Percentiles rank a stretch among this genome's conserved stretches.
phyloP scores from a whole-genome alignment of 257 asterid genomes.

The Solanum habrochaites region DNA sequence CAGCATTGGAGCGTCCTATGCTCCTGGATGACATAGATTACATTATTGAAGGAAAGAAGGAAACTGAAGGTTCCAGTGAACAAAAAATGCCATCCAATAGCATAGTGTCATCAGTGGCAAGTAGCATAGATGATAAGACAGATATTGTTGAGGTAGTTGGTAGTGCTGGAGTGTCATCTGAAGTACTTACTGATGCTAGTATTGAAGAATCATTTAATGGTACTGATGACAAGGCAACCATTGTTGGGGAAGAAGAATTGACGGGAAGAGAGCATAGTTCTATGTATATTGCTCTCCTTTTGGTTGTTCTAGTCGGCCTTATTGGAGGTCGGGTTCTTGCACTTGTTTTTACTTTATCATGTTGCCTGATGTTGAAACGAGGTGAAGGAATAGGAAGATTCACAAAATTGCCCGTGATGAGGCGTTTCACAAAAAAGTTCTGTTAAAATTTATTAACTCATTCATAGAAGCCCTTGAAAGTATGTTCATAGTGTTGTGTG shows the following conservation, averaged over 20 bases:
- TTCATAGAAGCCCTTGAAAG: neutral
- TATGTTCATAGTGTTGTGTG: neutral
- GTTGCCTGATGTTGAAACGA: neutral
- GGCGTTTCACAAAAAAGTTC: neutral
- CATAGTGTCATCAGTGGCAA: neutral
- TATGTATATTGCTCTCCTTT: slow-evolving; percentile 20
- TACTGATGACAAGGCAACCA: slow-evolving; percentile 2
- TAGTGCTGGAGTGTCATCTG: neutral
- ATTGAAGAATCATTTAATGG: neutral
- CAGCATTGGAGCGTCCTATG: neutral
- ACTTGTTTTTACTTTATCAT: neutral
- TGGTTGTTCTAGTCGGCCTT: slow-evolving; percentile 58
- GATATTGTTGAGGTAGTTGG: neutral
- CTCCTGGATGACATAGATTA: neutral
- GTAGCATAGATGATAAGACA: neutral
- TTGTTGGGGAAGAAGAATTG: neutral
- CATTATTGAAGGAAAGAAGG: neutral
- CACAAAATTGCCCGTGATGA: neutral
- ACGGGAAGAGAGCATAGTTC: neutral
- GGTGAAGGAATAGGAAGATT: neutral
- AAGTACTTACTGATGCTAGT: neutral
- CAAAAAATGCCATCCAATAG: neutral
- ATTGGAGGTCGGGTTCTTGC: slow-evolving; percentile 4
- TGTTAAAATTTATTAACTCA: neutral
- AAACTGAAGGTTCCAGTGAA: neutral